These are phyloP conservation scores for Phytophthora macrochlamydospora DNA, from an alignment of 352 stramenopile species.

Conservation along the genomic window DNA sequence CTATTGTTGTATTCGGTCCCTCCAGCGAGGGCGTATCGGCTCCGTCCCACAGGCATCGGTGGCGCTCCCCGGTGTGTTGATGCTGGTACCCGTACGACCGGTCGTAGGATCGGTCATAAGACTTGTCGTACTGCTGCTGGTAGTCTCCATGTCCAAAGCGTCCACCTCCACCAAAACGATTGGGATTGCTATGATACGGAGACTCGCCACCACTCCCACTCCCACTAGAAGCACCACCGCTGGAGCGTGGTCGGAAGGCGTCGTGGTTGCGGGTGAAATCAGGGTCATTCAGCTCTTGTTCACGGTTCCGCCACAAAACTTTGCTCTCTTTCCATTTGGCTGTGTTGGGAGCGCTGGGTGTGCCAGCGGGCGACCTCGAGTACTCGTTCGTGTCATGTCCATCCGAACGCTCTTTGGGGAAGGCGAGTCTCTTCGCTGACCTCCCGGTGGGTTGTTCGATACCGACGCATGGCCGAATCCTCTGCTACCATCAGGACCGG, in stretches of 20 bases:
- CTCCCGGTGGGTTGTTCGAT: constrained; percentile 4
- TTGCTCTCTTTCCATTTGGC: constrained; percentile 90
- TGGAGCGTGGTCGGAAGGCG: constrained; percentile 55
- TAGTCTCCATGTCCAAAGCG: constrained; percentile 32
- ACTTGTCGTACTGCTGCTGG: constrained; percentile 30
- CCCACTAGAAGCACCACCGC: constrained; percentile 32
- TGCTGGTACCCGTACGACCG: constrained; percentile 33
- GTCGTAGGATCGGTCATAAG: constrained; percentile 37
- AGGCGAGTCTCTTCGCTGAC: constrained; percentile 12
- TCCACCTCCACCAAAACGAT: constrained; percentile 21
- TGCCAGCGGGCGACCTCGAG: constrained; percentile 11
- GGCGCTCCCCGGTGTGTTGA: constrained; percentile 26
- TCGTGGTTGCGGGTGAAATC: constrained; percentile 90
- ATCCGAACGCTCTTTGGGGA: constrained; percentile 20
- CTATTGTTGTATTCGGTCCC: constrained; percentile 58
- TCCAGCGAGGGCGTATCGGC: constrained; percentile 32
- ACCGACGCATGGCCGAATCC: constrained; percentile 34
- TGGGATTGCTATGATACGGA: constrained; percentile 38
- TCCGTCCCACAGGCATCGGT: constrained; percentile 39
- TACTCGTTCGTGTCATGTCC: constrained; percentile 20
- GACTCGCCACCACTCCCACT: constrained; percentile 37
- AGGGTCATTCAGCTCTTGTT: constrained; percentile 94
- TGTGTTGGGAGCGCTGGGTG: constrained; percentile 33
- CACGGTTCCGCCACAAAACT: constrained; percentile 93
- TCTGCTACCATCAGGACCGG: constrained; percentile 59